A percentile compares a stretch with the other conserved stretches of the same genome.
Conservation (phyloP, 2,329 filamentous ascomycete genomes). For the Pseudogymnoascus sp. region DNA sequence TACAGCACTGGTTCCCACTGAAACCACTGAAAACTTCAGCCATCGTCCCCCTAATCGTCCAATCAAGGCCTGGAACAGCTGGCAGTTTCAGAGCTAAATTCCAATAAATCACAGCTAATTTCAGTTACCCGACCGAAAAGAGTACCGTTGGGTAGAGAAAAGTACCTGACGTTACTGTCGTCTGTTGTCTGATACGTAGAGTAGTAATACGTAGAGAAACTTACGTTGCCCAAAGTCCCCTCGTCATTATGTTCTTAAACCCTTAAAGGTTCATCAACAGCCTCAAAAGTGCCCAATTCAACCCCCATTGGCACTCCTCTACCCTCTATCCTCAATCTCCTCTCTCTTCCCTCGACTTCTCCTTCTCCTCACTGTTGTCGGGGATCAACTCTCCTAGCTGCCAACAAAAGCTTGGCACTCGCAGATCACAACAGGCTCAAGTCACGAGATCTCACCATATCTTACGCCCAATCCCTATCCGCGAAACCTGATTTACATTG, state of each 20-base stretch:
- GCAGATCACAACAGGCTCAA: constrained; percentile 5
- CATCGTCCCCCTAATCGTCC: neutral
- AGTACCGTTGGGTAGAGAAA: neutral
- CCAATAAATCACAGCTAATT: neutral
- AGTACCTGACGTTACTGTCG: constrained; percentile 1
- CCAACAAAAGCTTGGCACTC: neutral
- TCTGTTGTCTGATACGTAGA: neutral
- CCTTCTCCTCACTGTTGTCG: neutral
- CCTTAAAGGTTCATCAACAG: constrained; percentile 3
- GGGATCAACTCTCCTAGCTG: neutral
- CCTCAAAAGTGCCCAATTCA: constrained; percentile 6
- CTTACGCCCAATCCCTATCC: constrained; percentile 1
- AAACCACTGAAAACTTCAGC: neutral
- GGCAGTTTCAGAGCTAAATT: neutral
- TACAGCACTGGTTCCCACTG: neutral
- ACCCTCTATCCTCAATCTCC: neutral
- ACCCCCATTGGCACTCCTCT: neutral
- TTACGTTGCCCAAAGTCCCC: neutral
- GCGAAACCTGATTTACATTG: constrained; percentile 6
- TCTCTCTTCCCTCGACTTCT: neutral
- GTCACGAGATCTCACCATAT: neutral
- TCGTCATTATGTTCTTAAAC: constrained; percentile 5
- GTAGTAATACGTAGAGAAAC: neutral
- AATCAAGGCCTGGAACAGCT: neutral
- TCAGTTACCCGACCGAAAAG: constrained; percentile 1